phyloP scores from a whole-genome alignment of 1,139 yeast species.

The Hyphopichia buzzinii region DNA sequence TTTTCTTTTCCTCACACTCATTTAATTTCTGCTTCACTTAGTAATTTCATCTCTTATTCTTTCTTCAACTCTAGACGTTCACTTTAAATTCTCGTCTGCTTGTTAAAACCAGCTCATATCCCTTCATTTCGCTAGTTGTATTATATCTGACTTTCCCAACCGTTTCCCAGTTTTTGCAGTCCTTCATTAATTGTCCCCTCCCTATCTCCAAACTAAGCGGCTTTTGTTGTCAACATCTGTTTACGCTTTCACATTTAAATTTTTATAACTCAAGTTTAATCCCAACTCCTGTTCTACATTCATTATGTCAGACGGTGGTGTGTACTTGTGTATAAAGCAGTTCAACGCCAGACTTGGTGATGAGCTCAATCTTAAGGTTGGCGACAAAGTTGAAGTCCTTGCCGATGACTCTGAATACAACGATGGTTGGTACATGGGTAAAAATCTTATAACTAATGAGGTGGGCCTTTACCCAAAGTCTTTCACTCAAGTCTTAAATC shows the following conservation, averaged over 20 bases:
- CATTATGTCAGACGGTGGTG: slow-evolving; percentile 9
- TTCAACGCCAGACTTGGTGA: slow-evolving; percentile 87
- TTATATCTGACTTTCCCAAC: neutral
- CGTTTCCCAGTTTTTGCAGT: no score
- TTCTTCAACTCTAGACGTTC: no score
- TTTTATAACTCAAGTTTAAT: neutral
- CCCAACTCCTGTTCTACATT: no score
- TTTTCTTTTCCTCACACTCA: neutral
- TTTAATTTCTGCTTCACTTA: neutral
- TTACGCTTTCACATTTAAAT: neutral
- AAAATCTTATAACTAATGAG: slow-evolving; percentile 63
- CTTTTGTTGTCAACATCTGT: neutral
- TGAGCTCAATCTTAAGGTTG: slow-evolving; percentile 75
- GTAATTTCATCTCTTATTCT: neutral
- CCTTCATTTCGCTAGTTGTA: neutral
- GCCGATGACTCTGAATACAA: slow-evolving; percentile 91
- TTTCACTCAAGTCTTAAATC: slow-evolving; percentile 56
- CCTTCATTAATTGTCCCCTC: no score
- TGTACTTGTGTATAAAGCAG: slow-evolving; percentile 70
- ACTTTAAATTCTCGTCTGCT: no score
- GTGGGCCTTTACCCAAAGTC: slow-evolving; percentile 90
- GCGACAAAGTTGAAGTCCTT: slow-evolving; percentile 84
- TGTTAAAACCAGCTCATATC: neutral
- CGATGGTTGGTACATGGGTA: slow-evolving; percentile 98
- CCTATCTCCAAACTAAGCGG: neutral